phyloP scores from a whole-genome alignment of 2,329 filamentous ascomycete species.

The Helotiales sp. region DNA sequence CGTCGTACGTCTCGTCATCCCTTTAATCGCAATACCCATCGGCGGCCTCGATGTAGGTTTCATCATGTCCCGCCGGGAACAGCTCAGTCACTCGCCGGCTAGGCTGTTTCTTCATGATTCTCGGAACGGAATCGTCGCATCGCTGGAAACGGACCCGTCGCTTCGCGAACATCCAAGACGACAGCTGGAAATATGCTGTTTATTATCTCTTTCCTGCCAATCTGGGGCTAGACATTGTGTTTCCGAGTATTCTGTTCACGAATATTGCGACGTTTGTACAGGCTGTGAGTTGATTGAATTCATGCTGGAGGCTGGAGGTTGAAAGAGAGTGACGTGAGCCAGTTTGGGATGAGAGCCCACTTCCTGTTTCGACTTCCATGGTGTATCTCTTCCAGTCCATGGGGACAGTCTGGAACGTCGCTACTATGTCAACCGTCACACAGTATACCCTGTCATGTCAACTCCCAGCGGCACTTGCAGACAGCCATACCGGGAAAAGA shows the following conservation, averaged over 20 bases:
- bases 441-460: slow-evolving; percentile 63
- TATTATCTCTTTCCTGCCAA: slow-evolving; percentile 63
- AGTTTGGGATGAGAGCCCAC: not conserved
- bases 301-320: no score
- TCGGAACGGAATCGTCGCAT: slow-evolving; percentile 60
- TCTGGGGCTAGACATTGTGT: slow-evolving; percentile 63
- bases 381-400: slow-evolving; percentile 68
- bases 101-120: slow-evolving; percentile 56
- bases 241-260: slow-evolving; percentile 64
- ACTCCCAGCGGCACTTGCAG: slow-evolving; percentile 58
- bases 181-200: slow-evolving; percentile 60
- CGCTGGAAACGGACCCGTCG: no score
- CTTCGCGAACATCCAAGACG: slow-evolving; percentile 55
- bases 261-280: slow-evolving; percentile 67
- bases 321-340: no score
- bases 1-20: slow-evolving; percentile 66
- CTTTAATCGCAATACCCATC: slow-evolving; percentile 58
- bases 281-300: slow-evolving; percentile 54
- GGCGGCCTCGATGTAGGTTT: slow-evolving; percentile 62
- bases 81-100: slow-evolving; percentile 57
- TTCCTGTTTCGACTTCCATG: slow-evolving; percentile 60
- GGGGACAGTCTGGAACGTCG: slow-evolving; percentile 68
- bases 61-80: slow-evolving; percentile 62
- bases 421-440: slow-evolving; percentile 64
- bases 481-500: slow-evolving; percentile 58